These are phyloP conservation scores for Deinandra increscens DNA, from an alignment of 129 eudicot genomes.

Conservation along the genomic window DNA sequence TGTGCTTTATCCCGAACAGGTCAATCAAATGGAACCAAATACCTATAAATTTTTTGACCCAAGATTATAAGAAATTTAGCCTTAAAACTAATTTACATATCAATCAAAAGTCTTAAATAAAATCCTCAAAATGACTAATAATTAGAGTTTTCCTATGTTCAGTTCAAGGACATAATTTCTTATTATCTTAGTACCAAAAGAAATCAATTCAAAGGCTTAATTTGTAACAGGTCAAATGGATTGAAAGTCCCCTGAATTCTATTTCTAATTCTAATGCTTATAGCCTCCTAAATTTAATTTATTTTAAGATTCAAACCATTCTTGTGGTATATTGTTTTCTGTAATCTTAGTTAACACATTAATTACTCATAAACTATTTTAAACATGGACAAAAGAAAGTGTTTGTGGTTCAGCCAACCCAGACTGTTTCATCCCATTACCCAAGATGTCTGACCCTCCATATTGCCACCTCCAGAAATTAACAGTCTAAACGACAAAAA, in stretches of 20 bases:
- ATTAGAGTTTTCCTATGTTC: background rate
- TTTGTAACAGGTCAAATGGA: background rate
- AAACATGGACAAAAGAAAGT: background rate
- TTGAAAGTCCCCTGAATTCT: background rate
- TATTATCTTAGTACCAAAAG: background rate
- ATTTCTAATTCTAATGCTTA: background rate
- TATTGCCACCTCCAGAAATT: constrained; percentile 5
- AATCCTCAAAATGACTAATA: background rate
- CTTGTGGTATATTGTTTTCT: background rate
- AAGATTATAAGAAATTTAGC: background rate
- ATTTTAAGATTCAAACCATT: background rate
- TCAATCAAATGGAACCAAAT: background rate
- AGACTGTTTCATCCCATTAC: background rate
- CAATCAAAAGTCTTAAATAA: background rate
- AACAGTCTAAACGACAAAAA: background rate
- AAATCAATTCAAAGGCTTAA: background rate
- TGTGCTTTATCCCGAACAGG: constrained; percentile 9
- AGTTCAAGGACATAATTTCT: background rate
- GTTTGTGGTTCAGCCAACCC: background rate
- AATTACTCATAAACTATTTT: background rate
- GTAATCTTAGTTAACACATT: background rate
- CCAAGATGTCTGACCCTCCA: background rate
- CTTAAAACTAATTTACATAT: background rate
- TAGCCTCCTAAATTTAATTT: background rate
- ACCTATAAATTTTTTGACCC: background rate